These are phyloP conservation scores for Kwoniella europaea DNA, from an alignment of 768 basidiomycete species.

Conservation along the genomic window DNA sequence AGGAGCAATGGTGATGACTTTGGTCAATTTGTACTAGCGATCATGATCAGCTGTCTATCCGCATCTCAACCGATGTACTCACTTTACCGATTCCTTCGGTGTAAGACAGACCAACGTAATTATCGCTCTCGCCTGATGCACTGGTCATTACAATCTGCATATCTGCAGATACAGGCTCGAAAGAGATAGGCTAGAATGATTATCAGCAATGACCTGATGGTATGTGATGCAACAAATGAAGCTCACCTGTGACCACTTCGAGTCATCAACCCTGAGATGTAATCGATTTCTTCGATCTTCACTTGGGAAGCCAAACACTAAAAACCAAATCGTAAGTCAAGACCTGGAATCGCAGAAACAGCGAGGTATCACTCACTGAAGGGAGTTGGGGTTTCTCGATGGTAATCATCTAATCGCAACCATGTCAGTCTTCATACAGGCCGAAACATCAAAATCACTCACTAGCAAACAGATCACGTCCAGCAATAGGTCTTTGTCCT, in stretches of 20 bases:
- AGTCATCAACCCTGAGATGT: constrained; percentile 77
- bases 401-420: constrained; percentile 50
- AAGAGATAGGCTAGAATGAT: constrained; percentile 66
- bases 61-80: constrained; percentile 19
- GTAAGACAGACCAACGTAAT: constrained; percentile 88
- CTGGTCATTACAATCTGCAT: constrained; percentile 76
- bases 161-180: constrained; percentile 92
- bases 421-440: constrained; percentile 55
- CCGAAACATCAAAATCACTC: constrained; percentile 41
- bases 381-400: constrained; percentile 64
- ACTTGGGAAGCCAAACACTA: constrained; percentile 82
- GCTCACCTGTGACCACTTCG: constrained; percentile 76
- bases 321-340: constrained; percentile 2
- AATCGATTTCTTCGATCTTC: constrained; percentile 81
- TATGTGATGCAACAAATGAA: neutral
- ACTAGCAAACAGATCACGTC: constrained; percentile 71
- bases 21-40: constrained; percentile 80
- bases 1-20: constrained; percentile 88
- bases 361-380: constrained; percentile 69
- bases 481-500: constrained; percentile 78
- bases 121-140: constrained; percentile 65
- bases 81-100: constrained; percentile 87
- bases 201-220: neutral
- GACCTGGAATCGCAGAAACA: neutral
- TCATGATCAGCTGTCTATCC: neutral